These are phyloP conservation scores for Cynanchum wilfordii DNA, from an alignment of 257 asterid genomes.

Conservation along the genomic window DNA sequence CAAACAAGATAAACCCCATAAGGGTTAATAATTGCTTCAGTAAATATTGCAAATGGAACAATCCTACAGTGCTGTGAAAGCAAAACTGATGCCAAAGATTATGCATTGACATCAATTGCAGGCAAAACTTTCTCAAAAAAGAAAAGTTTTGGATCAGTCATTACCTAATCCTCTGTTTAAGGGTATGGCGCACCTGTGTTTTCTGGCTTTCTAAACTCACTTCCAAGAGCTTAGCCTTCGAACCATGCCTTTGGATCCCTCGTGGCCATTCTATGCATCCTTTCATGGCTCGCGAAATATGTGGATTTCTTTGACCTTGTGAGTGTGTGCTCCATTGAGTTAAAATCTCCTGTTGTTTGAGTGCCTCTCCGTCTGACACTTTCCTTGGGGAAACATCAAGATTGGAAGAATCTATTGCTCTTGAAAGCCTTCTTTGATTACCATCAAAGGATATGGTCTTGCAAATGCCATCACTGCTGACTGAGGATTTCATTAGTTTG, in stretches of 20 bases:
- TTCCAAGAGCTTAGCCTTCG: slow-evolving; percentile 30
- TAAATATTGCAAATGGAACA: background rate
- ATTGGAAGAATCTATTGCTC: slow-evolving; percentile 19
- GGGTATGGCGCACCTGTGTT: slow-evolving; percentile 25
- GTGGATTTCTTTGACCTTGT: slow-evolving; percentile 37
- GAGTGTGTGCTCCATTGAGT: slow-evolving; percentile 18
- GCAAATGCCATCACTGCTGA: slow-evolving; percentile 14
- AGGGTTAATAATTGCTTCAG: background rate
- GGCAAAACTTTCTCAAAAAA: background rate
- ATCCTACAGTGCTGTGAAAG: background rate
- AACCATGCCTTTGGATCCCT: slow-evolving; percentile 24
- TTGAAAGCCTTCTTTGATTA: slow-evolving; percentile 21
- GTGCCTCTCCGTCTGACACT: slow-evolving; percentile 11
- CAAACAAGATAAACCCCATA: background rate
- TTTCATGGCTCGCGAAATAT: slow-evolving; percentile 47
- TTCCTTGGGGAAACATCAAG: slow-evolving; percentile 19
- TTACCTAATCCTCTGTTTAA: slow-evolving; percentile 28
- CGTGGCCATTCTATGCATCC: slow-evolving; percentile 59
- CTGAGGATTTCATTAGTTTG: slow-evolving; percentile 24
- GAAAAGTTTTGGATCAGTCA: background rate
- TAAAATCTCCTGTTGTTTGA: slow-evolving; percentile 4
- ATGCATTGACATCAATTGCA: background rate
- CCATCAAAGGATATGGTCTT: slow-evolving; percentile 15
- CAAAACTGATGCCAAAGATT: background rate
- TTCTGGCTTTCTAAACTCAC: slow-evolving; percentile 36